Base-by-base conservation (phyloP, 805 yeast species). In the Starmerella apis region DNA sequence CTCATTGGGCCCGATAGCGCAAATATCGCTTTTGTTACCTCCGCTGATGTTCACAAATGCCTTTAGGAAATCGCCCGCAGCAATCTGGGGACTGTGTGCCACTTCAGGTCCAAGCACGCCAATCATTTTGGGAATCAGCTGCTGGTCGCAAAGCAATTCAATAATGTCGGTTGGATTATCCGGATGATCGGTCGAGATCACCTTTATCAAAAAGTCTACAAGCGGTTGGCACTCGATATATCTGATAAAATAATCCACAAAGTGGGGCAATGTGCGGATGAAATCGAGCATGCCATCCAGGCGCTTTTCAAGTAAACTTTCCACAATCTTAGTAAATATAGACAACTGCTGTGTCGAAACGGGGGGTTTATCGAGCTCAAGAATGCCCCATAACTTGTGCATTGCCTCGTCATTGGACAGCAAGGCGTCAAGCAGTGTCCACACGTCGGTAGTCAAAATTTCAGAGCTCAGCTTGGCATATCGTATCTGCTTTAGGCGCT, bases 1-100 rank as follows among this genome's bases (percentile, higher is more conserved):
- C 63, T 86, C 96, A 63, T 92, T 92, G 1, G 98, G 97, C 1
- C 98, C 98, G 48, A 92, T 85, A 9, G 94, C 84, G 2, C 95
- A 83, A 55, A 85, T 88, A 51, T 86, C 86, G 41, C 86, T 83
- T 52, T 84, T 86, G 7, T 84, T 87, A 61, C 90, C 92, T 7
- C 96, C 95, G 38, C 96, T 86, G 28, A 92, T 85, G 2, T 96
- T 83, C 31, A 92, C 83, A 60, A 92, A 79, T 0, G 97, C 96
- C 63, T 92, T 92, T 47, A 92, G 70, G 62, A 92, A 92, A 63
- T 92, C 98, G 20, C 95, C 94, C 0, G 95, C 94, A 0, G 97
- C 94, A 16, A 92, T 80, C 65, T 92, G 97, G 43, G 79, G 80
- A 39, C 84, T 76, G 10, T 88, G 76, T 9, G 81, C 71, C 35